Evolutionary conservation across 2,329 filamentous ascomycete species (phyloP).

Genomic region (Colletotrichum lentis): DNA sequence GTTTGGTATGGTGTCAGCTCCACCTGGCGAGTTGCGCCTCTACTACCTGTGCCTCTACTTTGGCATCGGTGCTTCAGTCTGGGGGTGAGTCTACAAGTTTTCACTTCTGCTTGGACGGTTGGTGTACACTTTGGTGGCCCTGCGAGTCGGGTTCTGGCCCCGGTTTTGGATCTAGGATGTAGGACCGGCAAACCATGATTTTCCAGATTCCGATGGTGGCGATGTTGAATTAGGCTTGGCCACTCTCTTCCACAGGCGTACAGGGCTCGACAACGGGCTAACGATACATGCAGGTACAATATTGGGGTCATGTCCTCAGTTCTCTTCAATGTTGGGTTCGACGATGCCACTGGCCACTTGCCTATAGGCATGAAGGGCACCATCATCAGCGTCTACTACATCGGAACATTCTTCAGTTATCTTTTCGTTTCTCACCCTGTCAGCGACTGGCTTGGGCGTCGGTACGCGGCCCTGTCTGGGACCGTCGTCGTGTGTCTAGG

Average conservation of each 20-base stretch:
- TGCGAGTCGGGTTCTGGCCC: too few species aligned
- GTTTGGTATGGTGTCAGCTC: neutral
- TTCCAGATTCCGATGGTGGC: neutral
- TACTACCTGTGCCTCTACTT: slow-evolving; percentile 61
- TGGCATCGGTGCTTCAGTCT: slow-evolving; percentile 63
- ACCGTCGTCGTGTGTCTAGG: slow-evolving; percentile 58
- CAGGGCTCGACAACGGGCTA: neutral
- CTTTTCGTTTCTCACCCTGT: slow-evolving; percentile 61
- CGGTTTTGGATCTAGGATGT: too few species aligned
- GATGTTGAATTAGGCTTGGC: too few species aligned
- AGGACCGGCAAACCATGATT: neutral
- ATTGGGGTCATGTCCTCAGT: slow-evolving; percentile 65
- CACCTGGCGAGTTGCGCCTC: slow-evolving; percentile 50
- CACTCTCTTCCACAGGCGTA: too few species aligned
- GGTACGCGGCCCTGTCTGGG: slow-evolving; percentile 59
- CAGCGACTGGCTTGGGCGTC: slow-evolving; percentile 61
- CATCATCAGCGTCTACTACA: slow-evolving; percentile 66
- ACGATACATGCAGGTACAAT: slow-evolving; percentile 56
- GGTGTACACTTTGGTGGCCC: neutral
- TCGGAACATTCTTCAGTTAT: slow-evolving; percentile 65
- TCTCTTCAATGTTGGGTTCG: slow-evolving; percentile 64
- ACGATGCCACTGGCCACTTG: slow-evolving; percentile 51
- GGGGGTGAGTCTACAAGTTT: slow-evolving; percentile 54
- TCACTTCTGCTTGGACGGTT: neutral
- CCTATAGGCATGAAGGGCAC: slow-evolving; percentile 56